Percentiles rank a stretch among this genome's conserved stretches.
Conservation (phyloP, 1,284 basidiomycete species). For the Mycosarcoma maydis region DNA sequence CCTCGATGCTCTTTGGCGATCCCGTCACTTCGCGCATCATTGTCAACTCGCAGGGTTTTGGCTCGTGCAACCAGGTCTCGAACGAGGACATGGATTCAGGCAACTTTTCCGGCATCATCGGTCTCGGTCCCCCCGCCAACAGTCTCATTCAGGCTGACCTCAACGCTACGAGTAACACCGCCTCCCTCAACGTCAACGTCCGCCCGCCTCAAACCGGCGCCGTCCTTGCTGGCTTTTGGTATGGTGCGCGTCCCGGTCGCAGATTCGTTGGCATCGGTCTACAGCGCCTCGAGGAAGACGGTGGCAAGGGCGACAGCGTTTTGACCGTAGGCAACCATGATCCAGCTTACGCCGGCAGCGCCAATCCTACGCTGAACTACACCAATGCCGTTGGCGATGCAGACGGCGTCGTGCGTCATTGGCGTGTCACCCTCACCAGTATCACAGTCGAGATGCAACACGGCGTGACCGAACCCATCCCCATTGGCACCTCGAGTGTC, state of each 20-base stretch:
- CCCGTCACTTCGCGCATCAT: slow-evolving; percentile 30
- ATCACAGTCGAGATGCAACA: slow-evolving; percentile 43
- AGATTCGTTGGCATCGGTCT: slow-evolving; percentile 56
- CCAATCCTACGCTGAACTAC: slow-evolving; percentile 35
- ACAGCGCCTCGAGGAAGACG: slow-evolving; percentile 57
- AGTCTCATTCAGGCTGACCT: slow-evolving; percentile 52
- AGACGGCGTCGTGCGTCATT: slow-evolving; percentile 51
- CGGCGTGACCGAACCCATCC: slow-evolving; percentile 31
- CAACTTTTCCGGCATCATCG: slow-evolving; percentile 55
- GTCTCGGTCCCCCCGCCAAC: slow-evolving; percentile 56
- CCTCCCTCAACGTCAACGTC: slow-evolving; percentile 26
- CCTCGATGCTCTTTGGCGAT: slow-evolving; percentile 48
- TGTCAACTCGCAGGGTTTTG: slow-evolving; percentile 54
- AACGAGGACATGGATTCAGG: slow-evolving; percentile 52
- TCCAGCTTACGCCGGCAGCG: slow-evolving; percentile 40
- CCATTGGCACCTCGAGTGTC: slow-evolving; percentile 35
- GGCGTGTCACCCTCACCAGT: slow-evolving; percentile 46
- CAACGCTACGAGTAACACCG: slow-evolving; percentile 41
- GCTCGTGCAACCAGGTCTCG: slow-evolving; percentile 38
- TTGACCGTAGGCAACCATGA: slow-evolving; percentile 56
- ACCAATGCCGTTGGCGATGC: slow-evolving; percentile 42
- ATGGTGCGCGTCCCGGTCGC: slow-evolving; percentile 27
- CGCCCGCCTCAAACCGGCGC: slow-evolving; percentile 43
- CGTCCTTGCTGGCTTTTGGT: slow-evolving; percentile 56
- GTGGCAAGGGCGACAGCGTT: slow-evolving; percentile 54